A percentile compares a stretch with the other conserved stretches of the same genome.
These are phyloP conservation scores for Xylaria palmicola DNA, from an alignment of 495 filamentous ascomycete genomes.

Conservation along the genomic window DNA sequence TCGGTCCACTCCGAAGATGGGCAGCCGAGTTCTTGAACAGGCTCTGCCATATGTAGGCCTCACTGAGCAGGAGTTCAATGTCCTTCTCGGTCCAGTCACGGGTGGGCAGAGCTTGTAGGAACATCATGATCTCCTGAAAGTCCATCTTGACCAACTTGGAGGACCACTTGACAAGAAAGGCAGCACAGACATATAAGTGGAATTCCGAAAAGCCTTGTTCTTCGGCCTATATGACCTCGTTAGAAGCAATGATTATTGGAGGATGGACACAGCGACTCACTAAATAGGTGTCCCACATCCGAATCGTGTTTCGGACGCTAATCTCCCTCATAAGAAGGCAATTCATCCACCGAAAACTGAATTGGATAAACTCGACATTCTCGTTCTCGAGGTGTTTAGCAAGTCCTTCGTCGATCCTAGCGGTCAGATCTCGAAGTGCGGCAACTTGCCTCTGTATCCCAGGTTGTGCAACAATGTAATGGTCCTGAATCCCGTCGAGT, in stretches of 20 bases:
- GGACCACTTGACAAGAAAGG: slow-evolving; percentile 98
- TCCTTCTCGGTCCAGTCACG: slow-evolving; percentile 96
- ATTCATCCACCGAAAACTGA: slow-evolving; percentile 99
- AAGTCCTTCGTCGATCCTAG: slow-evolving; percentile 79
- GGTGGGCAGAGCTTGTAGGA: slow-evolving; percentile 93
- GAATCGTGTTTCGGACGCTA: slow-evolving; percentile 89
- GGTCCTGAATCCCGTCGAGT: slow-evolving; percentile 96
- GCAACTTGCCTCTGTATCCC: slow-evolving; percentile 93
- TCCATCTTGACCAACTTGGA: slow-evolving; percentile 95
- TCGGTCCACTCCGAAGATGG: slow-evolving; percentile 61
- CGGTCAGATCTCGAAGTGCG: slow-evolving; percentile 82
- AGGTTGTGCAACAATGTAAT: slow-evolving; percentile 96
- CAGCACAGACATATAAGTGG: slow-evolving; percentile 96
- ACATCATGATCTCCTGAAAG: slow-evolving; percentile 99
- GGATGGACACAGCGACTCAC: slow-evolving; percentile 49
- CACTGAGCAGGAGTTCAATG: slow-evolving; percentile 90
- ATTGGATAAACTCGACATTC: slow-evolving; percentile 97
- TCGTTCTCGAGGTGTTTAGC: slow-evolving; percentile 87
- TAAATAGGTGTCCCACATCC: slow-evolving; percentile 99
- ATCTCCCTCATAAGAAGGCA: slow-evolving; percentile 97
- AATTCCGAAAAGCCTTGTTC: slow-evolving; percentile 98
- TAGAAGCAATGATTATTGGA: neutral
- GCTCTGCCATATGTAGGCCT: slow-evolving; percentile 95
- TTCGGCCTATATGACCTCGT: slow-evolving; percentile 66
- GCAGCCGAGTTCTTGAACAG: slow-evolving; percentile 85